Conservation (phyloP, 768 basidiomycete genomes). For the Lentinula detonsa region DNA sequence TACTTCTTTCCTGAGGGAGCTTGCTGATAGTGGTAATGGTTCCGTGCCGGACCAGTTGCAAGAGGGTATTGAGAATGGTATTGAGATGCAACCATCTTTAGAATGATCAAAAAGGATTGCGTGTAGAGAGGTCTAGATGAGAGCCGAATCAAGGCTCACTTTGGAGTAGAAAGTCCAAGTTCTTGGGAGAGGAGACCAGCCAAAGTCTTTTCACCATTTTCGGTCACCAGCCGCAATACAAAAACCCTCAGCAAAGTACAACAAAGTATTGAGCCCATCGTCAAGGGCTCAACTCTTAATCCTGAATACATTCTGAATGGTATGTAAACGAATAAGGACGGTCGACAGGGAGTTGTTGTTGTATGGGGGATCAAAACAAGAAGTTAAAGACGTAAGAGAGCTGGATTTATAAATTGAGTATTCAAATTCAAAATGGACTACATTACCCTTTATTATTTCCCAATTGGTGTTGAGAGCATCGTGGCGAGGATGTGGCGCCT, state of each 20-base stretch:
- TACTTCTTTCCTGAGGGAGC: background rate
- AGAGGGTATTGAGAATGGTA: background rate
- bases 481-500: background rate
- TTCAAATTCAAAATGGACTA: background rate
- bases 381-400: background rate
- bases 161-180: background rate
- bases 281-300: background rate
- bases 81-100: background rate
- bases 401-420: background rate
- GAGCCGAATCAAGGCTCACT: background rate
- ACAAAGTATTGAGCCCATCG: background rate
- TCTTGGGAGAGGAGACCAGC: background rate
- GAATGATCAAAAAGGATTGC: background rate
- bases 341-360: background rate
- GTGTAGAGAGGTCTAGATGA: background rate
- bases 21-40: background rate
- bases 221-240: background rate
- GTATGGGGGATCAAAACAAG: background rate
- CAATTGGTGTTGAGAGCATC: constrained; percentile 1
- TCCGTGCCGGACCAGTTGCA: background rate
- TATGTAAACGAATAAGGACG: background rate
- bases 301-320: background rate
- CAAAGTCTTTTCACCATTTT: background rate
- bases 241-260: background rate
- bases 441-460: background rate